Evolutionary conservation across 192 early-diverging fungal genomes (phyloP).

Genomic region (Diversispora eburnea): DNA sequence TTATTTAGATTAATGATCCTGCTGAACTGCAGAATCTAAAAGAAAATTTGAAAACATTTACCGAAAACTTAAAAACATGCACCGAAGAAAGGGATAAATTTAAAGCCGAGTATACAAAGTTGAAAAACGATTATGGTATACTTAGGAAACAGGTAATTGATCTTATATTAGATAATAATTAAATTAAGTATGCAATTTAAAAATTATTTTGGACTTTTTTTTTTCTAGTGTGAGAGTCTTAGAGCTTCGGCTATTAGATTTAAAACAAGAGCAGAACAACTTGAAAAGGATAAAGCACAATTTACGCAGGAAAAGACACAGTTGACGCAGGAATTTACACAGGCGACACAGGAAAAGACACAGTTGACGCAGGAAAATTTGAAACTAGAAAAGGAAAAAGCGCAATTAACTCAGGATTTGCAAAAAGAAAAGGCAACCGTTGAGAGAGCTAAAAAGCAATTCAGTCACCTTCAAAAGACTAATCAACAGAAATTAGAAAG

Average conservation of each 20-base stretch:
- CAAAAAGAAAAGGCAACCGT: background rate
- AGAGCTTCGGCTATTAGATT: background rate
- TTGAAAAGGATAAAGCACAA: background rate
- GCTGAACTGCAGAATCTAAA: constrained; percentile 1
- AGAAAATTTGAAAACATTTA: constrained; percentile 6
- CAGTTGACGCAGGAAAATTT: background rate
- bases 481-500: background rate
- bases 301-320: background rate
- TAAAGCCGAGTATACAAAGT: background rate
- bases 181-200: background rate
- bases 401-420: background rate
- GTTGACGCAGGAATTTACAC: background rate
- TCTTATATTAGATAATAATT: background rate
- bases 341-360: background rate
- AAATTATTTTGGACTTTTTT: no score
- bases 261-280: background rate
- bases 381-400: background rate
- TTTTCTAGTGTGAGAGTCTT: background rate
- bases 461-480: background rate
- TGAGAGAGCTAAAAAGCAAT: background rate
- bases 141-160: background rate
- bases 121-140: background rate
- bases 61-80: background rate
- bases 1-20: constrained; percentile 7
- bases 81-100: background rate